Evolutionary conservation across 2,329 filamentous ascomycete genomes (phyloP).

Genomic region (Colletotrichum orbiculare): DNA sequence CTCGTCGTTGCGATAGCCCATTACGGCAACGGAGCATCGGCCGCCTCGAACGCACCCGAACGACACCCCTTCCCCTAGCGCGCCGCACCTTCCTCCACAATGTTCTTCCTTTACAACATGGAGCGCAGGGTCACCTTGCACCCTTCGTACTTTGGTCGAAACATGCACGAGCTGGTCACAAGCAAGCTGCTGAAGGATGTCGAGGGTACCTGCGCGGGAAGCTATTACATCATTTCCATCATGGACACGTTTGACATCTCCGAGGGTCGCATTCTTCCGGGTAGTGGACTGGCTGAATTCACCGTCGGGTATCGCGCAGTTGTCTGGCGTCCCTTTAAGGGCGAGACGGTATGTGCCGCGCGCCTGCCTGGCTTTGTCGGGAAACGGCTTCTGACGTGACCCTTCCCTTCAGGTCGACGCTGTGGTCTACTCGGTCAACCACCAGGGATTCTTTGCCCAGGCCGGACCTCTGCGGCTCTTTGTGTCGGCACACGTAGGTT

Average conservation of each 20-base stretch:
- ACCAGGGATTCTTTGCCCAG: slow-evolving; percentile 89
- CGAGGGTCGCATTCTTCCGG: slow-evolving; percentile 90
- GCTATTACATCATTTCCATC: slow-evolving; percentile 97
- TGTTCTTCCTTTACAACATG: slow-evolving; percentile 99
- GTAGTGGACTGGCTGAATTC: slow-evolving; percentile 92
- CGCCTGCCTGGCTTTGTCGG: slow-evolving; percentile 35
- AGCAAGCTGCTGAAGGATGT: slow-evolving; percentile 91
- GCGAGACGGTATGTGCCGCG: slow-evolving; percentile 82
- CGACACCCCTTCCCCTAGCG: slow-evolving; percentile 1
- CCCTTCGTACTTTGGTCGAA: slow-evolving; percentile 94
- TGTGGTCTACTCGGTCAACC: slow-evolving; percentile 90
- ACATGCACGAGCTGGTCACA: slow-evolving; percentile 91
- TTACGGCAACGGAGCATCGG: too few species aligned
- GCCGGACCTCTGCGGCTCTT: slow-evolving; percentile 83
- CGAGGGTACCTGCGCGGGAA: slow-evolving; percentile 93
- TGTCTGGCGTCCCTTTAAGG: slow-evolving; percentile 97
- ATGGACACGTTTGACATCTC: slow-evolving; percentile 97
- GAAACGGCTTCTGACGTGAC: slow-evolving; percentile 39
- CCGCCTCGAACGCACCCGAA: not conserved
- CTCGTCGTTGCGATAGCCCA: not conserved
- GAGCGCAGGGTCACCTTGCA: slow-evolving; percentile 95
- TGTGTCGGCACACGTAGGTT: slow-evolving; percentile 82
- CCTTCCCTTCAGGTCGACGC: slow-evolving; percentile 79
- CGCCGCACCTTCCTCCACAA: slow-evolving; percentile 54
- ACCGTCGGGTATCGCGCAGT: slow-evolving; percentile 95